Conservation (phyloP, 2,329 filamentous ascomycete genomes). For the Trichophyton verrucosum region DNA sequence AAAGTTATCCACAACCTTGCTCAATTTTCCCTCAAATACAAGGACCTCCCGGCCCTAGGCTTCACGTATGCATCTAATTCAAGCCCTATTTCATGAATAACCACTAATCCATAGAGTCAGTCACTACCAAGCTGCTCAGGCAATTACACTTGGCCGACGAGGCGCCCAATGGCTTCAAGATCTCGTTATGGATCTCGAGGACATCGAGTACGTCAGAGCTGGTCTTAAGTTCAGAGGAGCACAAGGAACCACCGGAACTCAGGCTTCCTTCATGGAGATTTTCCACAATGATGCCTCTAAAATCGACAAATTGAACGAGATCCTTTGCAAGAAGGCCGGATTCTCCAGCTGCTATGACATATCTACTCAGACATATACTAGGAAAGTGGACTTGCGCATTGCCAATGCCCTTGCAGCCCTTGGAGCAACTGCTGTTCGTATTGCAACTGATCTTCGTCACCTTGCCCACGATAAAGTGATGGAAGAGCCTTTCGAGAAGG, state of each 20-base stretch:
- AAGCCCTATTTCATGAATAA: background rate
- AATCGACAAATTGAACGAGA: slow-evolving; percentile 49
- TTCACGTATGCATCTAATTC: slow-evolving; percentile 55
- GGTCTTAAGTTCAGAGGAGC: slow-evolving; percentile 63
- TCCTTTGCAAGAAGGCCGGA: slow-evolving; percentile 54
- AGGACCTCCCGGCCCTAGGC: slow-evolving; percentile 57
- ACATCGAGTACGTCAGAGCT: slow-evolving; percentile 55
- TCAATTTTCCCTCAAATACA: slow-evolving; percentile 60
- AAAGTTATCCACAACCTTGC: slow-evolving; percentile 64
- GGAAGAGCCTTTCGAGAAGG: slow-evolving; percentile 70
- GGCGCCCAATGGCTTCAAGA: slow-evolving; percentile 66
- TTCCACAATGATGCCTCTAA: slow-evolving; percentile 50
- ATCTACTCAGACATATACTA: slow-evolving; percentile 61
- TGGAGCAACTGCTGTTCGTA: slow-evolving; percentile 61
- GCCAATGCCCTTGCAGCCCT: slow-evolving; percentile 68
- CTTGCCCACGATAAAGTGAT: slow-evolving; percentile 68
- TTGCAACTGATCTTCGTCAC: slow-evolving; percentile 62
- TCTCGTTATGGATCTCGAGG: slow-evolving; percentile 60
- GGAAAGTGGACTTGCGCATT: slow-evolving; percentile 73
- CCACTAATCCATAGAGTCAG: background rate
- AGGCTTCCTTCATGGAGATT: slow-evolving; percentile 64
- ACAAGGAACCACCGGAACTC: slow-evolving; percentile 61
- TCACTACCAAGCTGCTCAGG: slow-evolving; percentile 26
- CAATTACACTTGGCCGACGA: slow-evolving; percentile 55
- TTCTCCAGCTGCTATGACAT: slow-evolving; percentile 51